Evolutionary conservation across 495 filamentous ascomycete species (phyloP).

Genomic region (Coniosporium apollinis): DNA sequence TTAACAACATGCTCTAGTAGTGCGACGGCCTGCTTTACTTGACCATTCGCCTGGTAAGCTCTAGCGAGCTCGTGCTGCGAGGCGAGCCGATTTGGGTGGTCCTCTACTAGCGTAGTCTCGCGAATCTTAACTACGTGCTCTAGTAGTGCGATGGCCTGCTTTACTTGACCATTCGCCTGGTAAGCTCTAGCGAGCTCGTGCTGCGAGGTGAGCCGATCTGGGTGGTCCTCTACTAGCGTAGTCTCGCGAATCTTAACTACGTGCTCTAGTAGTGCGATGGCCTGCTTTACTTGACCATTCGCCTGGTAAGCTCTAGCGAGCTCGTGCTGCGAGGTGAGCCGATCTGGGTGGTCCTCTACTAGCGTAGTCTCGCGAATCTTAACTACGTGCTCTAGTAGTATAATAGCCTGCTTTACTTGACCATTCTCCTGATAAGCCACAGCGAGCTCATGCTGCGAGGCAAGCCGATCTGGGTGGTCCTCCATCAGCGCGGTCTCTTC

Average conservation of each 20-base stretch:
- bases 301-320: slow-evolving; percentile 8
- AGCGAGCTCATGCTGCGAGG: slow-evolving; percentile 16
- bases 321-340: slow-evolving; percentile 7
- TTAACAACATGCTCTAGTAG: slow-evolving; percentile 14
- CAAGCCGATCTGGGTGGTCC: slow-evolving; percentile 16
- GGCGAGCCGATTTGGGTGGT: slow-evolving; percentile 7
- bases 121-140: slow-evolving; percentile 8
- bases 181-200: slow-evolving; percentile 7
- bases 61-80: slow-evolving; percentile 16
- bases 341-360: slow-evolving; percentile 1
- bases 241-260: slow-evolving; percentile 4
- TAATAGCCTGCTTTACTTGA: neutral
- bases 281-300: slow-evolving; percentile 8
- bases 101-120: neutral
- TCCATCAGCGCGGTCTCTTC: slow-evolving; percentile 8
- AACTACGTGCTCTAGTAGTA: slow-evolving; percentile 2
- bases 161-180: slow-evolving; percentile 5
- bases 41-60: slow-evolving; percentile 3
- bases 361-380: slow-evolving; percentile 1
- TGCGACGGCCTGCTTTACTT: slow-evolving; percentile 28
- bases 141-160: slow-evolving; percentile 7
- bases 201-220: slow-evolving; percentile 6
- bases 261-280: slow-evolving; percentile 7
- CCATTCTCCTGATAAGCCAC: neutral
- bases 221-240: slow-evolving; percentile 3